Evolutionary conservation across 2,329 filamentous ascomycete species (phyloP), one percentile per base, ranked within the genome.

Genomic region (Alternaria atra): DNA sequence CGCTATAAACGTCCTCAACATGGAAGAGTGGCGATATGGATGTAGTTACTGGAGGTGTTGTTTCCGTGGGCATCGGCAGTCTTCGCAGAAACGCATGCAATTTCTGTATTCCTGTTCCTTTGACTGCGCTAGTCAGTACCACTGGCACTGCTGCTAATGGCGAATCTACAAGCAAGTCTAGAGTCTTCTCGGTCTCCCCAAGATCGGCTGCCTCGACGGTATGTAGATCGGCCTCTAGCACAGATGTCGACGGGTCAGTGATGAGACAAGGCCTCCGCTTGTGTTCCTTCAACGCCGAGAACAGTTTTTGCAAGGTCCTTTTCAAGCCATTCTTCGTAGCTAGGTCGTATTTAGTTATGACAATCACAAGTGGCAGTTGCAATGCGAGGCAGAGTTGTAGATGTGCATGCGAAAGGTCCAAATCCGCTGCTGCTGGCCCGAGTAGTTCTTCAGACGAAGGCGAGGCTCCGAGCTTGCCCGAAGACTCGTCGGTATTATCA

Each of bases 261-360:
- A 97, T 78, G 59, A 97, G 89, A 56, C 88, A 87, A 0, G 94
- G 94, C 51, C 85, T 87, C 60, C 92, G 87, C 4, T 91, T 91
- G 27, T 87, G 86, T 15, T 86, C 84, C 79, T 97, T 98, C 51
- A 98, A 83, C 2, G 87, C 85, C 0, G 92, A 90, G 32, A 98
- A 82, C 2, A 97, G 82, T 68, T 89, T 91, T 15, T 86, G 86
- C 61, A 98, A 81, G 0, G 88, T 93, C 52, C 86, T 86, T 57
- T 89, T 87, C 8, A 98, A 77, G 9, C 89, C 89, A 10, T 82
- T 78, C 66, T 90, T 93, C 13, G 90, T 94, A 15, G 93, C 93
- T 43, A 97, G 79, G 69, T 99, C 95, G 63, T 96, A 85, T 75
- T 98, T 99, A 1, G 95, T 98, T 60, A 99, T 90, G 25, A 94